Conservation (phyloP, 1,284 basidiomycete genomes). For the Ceratobasidium sp. region DNA sequence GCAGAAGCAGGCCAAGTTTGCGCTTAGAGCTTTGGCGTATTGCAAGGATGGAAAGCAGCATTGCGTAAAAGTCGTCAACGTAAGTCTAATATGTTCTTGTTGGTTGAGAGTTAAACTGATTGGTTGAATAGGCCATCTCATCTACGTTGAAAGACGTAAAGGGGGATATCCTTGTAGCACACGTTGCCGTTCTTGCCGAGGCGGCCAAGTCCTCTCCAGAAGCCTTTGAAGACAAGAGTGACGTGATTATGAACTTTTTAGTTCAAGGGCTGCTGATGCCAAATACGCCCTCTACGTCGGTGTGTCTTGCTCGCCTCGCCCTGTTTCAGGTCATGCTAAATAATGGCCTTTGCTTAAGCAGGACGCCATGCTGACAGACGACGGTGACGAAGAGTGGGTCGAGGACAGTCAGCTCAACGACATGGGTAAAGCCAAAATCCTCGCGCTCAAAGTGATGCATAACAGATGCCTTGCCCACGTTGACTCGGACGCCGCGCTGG, state of each 20-base stretch:
- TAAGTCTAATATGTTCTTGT: slow-evolving; percentile 54
- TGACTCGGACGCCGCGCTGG: slow-evolving; percentile 65
- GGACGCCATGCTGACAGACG: slow-evolving; percentile 65
- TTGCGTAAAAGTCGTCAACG: slow-evolving; percentile 71
- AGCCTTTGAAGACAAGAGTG: slow-evolving; percentile 80
- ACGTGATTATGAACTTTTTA: slow-evolving; percentile 75
- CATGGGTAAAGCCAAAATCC: slow-evolving; percentile 72
- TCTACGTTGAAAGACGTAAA: slow-evolving; percentile 63
- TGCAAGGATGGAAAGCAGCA: slow-evolving; percentile 64
- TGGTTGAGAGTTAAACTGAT: slow-evolving; percentile 11
- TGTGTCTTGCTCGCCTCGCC: background rate
- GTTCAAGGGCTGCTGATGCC: slow-evolving; percentile 76
- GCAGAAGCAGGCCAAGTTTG: slow-evolving; percentile 84
- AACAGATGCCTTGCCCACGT: slow-evolving; percentile 80
- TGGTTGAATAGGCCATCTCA: slow-evolving; percentile 64
- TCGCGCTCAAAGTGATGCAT: slow-evolving; percentile 80
- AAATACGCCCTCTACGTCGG: slow-evolving; percentile 19
- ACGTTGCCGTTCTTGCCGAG: slow-evolving; percentile 78
- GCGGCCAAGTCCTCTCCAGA: slow-evolving; percentile 75
- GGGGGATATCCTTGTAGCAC: slow-evolving; percentile 69
- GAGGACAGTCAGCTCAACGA: slow-evolving; percentile 69
- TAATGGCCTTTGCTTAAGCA: slow-evolving; percentile 42
- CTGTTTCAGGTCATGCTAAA: slow-evolving; percentile 5
- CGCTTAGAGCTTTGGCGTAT: slow-evolving; percentile 78
- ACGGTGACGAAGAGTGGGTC: slow-evolving; percentile 71